A percentile compares a stretch with the other conserved stretches of the same genome.
Conservation (phyloP, 1,284 basidiomycete genomes). For the Cryptococcus sp. region DNA sequence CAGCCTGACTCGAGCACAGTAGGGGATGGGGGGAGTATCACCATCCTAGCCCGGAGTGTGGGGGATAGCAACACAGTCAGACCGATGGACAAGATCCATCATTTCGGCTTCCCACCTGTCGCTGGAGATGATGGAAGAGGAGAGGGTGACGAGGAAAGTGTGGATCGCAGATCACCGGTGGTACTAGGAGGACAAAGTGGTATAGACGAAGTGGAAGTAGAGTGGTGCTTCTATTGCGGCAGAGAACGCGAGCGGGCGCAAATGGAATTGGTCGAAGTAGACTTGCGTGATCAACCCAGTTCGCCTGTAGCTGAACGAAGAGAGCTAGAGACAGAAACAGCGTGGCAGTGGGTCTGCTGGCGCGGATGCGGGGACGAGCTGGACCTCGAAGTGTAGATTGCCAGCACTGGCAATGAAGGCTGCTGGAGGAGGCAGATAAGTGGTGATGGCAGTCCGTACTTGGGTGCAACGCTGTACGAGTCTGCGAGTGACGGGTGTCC, state of each 20-base stretch:
- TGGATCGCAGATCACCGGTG: neutral
- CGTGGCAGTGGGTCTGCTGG: constrained; percentile 19
- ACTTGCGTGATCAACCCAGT: neutral
- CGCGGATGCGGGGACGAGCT: neutral
- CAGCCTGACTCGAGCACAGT: too few relatives aligned
- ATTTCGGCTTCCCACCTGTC: neutral
- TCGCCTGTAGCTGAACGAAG: neutral
- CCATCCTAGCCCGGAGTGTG: neutral
- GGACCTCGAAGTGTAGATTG: too few relatives aligned
- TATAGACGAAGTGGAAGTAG: constrained; percentile 22
- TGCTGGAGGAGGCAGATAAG: too few relatives aligned
- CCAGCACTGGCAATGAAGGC: too few relatives aligned
- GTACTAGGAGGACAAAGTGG: neutral
- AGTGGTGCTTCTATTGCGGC: constrained; percentile 25
- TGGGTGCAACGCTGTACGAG: too few relatives aligned
- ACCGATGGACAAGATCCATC: neutral
- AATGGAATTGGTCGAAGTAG: constrained; percentile 14
- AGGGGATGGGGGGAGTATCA: too few relatives aligned
- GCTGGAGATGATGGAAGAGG: neutral
- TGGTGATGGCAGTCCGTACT: too few relatives aligned
- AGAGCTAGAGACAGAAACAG: neutral
- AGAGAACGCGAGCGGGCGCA: constrained; percentile 6
- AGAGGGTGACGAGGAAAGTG: too few relatives aligned
- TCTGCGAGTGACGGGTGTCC: too few relatives aligned
- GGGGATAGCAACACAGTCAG: neutral